Percentiles rank a stretch among this genome's conserved stretches.
These are phyloP conservation scores for Trichophyton rubrum DNA, from an alignment of 2,329 filamentous ascomycete species.

Conservation along the genomic window DNA sequence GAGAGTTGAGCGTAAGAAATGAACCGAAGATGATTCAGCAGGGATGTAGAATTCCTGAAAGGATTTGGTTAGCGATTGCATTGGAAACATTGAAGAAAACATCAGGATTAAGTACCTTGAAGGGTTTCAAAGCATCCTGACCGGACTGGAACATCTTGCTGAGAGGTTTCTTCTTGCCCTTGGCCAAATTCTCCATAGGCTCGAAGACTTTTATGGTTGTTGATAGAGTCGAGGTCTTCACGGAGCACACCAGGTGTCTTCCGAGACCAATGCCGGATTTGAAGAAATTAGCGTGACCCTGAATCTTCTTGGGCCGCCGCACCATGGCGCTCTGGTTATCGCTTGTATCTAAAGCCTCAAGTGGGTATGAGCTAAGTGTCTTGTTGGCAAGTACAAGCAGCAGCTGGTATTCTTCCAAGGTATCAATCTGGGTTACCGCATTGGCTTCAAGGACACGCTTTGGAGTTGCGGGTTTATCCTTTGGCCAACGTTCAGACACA, in stretches of 20 bases:
- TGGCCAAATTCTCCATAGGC: slow-evolving; percentile 85
- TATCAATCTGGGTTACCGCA: slow-evolving; percentile 87
- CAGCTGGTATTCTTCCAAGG: slow-evolving; percentile 87
- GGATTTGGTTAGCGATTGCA: not conserved
- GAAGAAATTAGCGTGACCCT: slow-evolving; percentile 97
- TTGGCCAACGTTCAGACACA: slow-evolving; percentile 78
- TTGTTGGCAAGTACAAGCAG: slow-evolving; percentile 87
- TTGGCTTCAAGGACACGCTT: slow-evolving; percentile 74
- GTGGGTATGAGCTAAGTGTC: slow-evolving; percentile 75
- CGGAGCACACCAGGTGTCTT: slow-evolving; percentile 86
- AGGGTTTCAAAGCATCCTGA: slow-evolving; percentile 89
- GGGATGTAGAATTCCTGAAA: slow-evolving; percentile 87
- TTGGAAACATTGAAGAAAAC: not conserved
- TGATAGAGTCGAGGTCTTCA: slow-evolving; percentile 84
- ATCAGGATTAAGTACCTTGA: slow-evolving; percentile 46
- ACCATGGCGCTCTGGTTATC: slow-evolving; percentile 60
- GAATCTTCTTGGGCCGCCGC: slow-evolving; percentile 88
- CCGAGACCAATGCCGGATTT: slow-evolving; percentile 91
- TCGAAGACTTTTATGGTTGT: slow-evolving; percentile 99
- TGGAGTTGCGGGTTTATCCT: slow-evolving; percentile 60
- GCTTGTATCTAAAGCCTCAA: slow-evolving; percentile 73
- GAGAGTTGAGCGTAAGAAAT: slow-evolving; percentile 92
- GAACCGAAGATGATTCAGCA: slow-evolving; percentile 93
- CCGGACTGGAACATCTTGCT: slow-evolving; percentile 90
- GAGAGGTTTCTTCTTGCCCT: slow-evolving; percentile 89